These are phyloP conservation scores for Fraxinus platypoda DNA, from an alignment of 305 asterid genomes.

Conservation along the genomic window DNA sequence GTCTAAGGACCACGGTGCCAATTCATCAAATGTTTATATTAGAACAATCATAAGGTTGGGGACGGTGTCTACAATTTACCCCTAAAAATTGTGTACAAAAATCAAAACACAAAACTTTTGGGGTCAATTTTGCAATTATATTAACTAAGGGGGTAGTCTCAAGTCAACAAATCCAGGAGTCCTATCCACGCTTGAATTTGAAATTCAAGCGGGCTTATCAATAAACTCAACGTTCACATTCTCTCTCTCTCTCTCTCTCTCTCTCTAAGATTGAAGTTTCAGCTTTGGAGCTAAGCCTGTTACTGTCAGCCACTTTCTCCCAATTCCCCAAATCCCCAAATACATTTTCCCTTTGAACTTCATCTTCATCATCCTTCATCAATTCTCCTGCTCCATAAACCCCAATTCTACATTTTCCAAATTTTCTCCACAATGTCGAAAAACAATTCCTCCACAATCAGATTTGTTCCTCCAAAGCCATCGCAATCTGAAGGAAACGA, in stretches of 20 bases:
- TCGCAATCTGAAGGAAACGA: slow-evolving; percentile 31
- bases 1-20: not conserved
- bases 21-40: not conserved
- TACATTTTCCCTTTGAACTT: not conserved
- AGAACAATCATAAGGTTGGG: not conserved
- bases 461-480: slow-evolving; percentile 21
- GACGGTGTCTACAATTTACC: not conserved
- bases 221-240: not conserved
- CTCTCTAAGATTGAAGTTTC: slow-evolving; percentile 9
- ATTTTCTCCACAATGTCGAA: slow-evolving; percentile 34
- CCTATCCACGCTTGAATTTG: slow-evolving; percentile 34
- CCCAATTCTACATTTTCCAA: not conserved
- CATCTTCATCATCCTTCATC: not conserved
- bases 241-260: not conserved
- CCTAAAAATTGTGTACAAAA: not conserved
- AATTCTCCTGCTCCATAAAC: not conserved
- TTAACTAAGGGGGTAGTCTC: slow-evolving; percentile 8
- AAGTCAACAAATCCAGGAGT: not conserved
- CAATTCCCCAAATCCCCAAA: slow-evolving; percentile 17
- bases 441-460: slow-evolving; percentile 20
- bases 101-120: not conserved
- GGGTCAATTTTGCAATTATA: slow-evolving; percentile 13
- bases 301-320: not conserved
- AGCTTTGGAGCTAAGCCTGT: slow-evolving; percentile 27
- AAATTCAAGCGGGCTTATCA: slow-evolving; percentile 38